A percentile compares a stretch with the other conserved stretches of the same genome.
Conservation (phyloP, 225 moss, liverwort and hornwort genomes). For the Marchantia paleacea region DNA sequence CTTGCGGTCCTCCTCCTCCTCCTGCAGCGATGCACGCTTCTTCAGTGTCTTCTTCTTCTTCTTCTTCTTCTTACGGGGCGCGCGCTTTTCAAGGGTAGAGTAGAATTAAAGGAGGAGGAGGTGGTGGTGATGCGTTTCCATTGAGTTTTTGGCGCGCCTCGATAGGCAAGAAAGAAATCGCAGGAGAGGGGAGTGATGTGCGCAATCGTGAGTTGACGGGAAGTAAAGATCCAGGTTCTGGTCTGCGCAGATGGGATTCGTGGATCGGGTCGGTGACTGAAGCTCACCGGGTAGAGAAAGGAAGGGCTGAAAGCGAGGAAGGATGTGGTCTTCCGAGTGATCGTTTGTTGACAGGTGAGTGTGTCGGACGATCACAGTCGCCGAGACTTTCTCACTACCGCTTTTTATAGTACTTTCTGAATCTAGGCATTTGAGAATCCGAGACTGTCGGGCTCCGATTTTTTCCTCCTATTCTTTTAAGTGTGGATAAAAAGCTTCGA, state of each 20-base stretch:
- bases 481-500: too few species aligned
- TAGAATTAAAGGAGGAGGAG: neutral
- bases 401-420: neutral
- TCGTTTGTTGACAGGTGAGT: conserved; percentile 1
- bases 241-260: conserved; percentile 8
- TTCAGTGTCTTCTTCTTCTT: neutral
- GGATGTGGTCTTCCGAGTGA: neutral
- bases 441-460: neutral
- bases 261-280: conserved; percentile 21
- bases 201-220: neutral
- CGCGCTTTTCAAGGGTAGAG: neutral
- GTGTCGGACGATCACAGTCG: neutral
- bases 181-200: neutral
- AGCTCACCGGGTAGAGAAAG: conserved; percentile 2
- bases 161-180: neutral
- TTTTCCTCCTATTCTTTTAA: neutral
- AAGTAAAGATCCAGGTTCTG: neutral
- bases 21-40: neutral
- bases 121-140: too few species aligned
- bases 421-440: neutral
- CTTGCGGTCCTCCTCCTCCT: neutral
- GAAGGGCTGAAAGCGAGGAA: conserved; percentile 1
- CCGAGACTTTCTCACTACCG: neutral
- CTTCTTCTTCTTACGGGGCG: neutral
- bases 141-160: too few species aligned